Conservation (phyloP, 257 asterid species). For the Solanum chmielewskii region DNA sequence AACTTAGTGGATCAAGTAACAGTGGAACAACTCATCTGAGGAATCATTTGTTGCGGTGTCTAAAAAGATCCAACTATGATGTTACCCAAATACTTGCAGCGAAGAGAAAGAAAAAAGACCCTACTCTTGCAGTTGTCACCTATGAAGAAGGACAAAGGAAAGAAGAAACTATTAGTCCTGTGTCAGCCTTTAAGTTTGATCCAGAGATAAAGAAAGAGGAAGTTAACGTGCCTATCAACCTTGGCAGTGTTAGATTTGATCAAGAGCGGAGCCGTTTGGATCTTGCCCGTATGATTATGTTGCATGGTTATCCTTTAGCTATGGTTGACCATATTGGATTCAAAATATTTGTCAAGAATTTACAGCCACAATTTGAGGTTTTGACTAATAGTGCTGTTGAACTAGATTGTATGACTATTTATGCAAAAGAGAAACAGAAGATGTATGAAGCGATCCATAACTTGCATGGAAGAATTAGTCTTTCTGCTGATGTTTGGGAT, state of each 20-base stretch:
- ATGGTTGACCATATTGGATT: slow-evolving; percentile 92
- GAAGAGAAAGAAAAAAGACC: slow-evolving; percentile 79
- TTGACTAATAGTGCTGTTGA: slow-evolving; percentile 49
- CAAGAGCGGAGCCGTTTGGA: slow-evolving; percentile 80
- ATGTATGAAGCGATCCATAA: slow-evolving; percentile 48
- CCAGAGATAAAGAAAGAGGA: slow-evolving; percentile 67
- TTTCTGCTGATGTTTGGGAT: slow-evolving; percentile 73
- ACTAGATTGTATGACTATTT: slow-evolving; percentile 65
- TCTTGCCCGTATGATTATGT: slow-evolving; percentile 94
- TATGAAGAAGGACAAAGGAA: slow-evolving; percentile 58
- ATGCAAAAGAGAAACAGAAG: slow-evolving; percentile 66
- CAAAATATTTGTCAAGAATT: slow-evolving; percentile 68
- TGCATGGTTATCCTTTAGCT: slow-evolving; percentile 84
- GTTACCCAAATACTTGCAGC: slow-evolving; percentile 83
- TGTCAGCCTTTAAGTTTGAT: slow-evolving; percentile 39
- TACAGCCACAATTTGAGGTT: slow-evolving; percentile 86
- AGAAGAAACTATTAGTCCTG: slow-evolving; percentile 56
- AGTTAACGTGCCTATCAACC: slow-evolving; percentile 33
- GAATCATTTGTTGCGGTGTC: slow-evolving; percentile 84
- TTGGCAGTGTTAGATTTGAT: slow-evolving; percentile 69
- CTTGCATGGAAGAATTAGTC: slow-evolving; percentile 61
- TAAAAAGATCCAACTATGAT: slow-evolving; percentile 83
- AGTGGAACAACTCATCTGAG: slow-evolving; percentile 97
- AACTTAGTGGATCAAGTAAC: slow-evolving; percentile 91
- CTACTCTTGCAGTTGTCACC: slow-evolving; percentile 25